These are phyloP conservation scores for Yamadazyma taylorii DNA, from an alignment of 1,139 yeast species.

Conservation along the genomic window DNA sequence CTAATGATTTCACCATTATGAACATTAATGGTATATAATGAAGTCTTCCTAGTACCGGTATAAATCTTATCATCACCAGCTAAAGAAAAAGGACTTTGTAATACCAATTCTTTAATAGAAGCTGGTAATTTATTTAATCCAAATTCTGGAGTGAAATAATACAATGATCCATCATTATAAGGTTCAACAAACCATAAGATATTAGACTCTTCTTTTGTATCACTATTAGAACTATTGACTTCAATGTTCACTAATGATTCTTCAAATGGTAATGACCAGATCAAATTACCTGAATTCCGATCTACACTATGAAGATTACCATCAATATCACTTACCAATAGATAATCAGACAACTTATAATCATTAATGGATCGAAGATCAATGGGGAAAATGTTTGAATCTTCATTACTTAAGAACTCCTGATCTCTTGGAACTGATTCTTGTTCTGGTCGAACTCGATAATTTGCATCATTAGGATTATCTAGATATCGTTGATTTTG, in stretches of 20 bases:
- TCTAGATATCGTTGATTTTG: no score
- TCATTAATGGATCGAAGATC: conserved; percentile 47
- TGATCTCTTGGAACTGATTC: not conserved
- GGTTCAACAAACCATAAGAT: conserved; percentile 88
- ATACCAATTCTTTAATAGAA: conserved; percentile 72
- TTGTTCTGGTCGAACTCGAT: not conserved
- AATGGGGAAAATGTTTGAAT: conserved; percentile 26
- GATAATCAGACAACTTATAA: conserved; percentile 58
- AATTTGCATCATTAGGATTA: no score
- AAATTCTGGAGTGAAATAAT: conserved; percentile 72
- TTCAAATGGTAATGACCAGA: conserved; percentile 72
- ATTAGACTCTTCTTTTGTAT: conserved; percentile 27
- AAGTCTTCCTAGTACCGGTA: conserved; percentile 80
- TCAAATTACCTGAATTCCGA: conserved; percentile 69
- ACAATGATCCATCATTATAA: conserved; percentile 79
- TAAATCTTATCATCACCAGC: conserved; percentile 85
- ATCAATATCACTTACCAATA: conserved; percentile 80
- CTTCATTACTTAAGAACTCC: not conserved
- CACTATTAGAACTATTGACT: conserved; percentile 22
- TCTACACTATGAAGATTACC: conserved; percentile 85
- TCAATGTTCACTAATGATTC: conserved; percentile 52
- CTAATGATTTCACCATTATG: conserved; percentile 75
- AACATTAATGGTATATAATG: conserved; percentile 73
- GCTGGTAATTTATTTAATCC: conserved; percentile 86
- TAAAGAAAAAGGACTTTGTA: conserved; percentile 79